phyloP scores from a whole-genome alignment of 2,329 filamentous ascomycete genomes.

The Colletotrichum sp. region DNA sequence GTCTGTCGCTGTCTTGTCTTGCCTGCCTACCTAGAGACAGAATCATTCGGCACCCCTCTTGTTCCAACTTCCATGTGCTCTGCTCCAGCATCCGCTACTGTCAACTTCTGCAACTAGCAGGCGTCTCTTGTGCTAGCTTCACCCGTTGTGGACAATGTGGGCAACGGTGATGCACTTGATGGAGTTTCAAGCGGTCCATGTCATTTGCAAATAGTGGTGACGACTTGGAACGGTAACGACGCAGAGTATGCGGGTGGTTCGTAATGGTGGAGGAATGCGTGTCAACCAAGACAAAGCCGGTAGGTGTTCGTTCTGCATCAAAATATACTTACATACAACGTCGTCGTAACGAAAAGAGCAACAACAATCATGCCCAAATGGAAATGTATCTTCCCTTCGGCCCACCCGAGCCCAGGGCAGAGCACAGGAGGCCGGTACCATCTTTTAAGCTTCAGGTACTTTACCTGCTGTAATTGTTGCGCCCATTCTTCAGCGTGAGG shows the following conservation, averaged over 20 bases:
- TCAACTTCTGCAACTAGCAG: background rate
- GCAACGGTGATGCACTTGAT: background rate
- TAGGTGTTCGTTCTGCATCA: background rate
- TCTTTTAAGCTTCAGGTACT: background rate
- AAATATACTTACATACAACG: background rate
- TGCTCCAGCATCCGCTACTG: background rate
- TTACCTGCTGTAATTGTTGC: background rate
- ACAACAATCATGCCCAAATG: background rate
- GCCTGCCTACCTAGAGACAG: background rate
- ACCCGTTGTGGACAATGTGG: background rate
- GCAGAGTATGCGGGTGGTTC: background rate
- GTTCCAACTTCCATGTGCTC: background rate
- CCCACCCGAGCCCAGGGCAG: background rate
- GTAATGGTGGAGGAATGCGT: slow-evolving; percentile 6
- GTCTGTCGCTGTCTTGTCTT: background rate
- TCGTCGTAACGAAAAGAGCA: background rate
- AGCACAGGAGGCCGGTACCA: background rate
- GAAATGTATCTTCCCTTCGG: background rate
- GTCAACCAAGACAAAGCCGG: background rate
- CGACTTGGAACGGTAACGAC: background rate
- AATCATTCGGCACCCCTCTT: background rate
- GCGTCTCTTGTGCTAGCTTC: background rate
- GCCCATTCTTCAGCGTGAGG: slow-evolving; percentile 16
- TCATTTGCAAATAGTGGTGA: background rate
- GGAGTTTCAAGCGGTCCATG: background rate